Base-by-base conservation (phyloP, 805 yeast species). In the Wickerhamiella azyma region DNA sequence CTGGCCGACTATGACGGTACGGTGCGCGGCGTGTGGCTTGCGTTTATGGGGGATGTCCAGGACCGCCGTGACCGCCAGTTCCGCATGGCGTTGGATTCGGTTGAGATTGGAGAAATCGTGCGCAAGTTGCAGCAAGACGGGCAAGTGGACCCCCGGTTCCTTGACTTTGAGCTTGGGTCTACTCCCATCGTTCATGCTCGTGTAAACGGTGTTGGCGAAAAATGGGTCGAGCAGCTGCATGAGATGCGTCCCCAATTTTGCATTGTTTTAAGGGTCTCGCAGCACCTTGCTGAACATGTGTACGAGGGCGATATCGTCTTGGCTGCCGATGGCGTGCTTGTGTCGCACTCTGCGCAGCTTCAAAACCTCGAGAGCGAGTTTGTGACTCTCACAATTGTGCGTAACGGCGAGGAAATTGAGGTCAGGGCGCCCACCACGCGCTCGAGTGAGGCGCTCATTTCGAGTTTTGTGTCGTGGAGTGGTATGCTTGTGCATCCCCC, bases 401-500 rank as follows among this genome's bases (percentile, higher is more conserved):
- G 96, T 62, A 77, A 76, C 49, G 81, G 81, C 58, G 59, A 77
- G 55, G 77, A 79, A 48, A 48, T 79, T 46, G 76, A 74, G 41
- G 53, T 86, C 18, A 62, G 59, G 16, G 85, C 83, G 9, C 78
- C 81, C 9, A 77, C 94, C 3, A 72, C 76, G 2, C 72, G 74
- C 17, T 71, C 86, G 3, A 66, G 69, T 26, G 69, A 71, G 35
- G 64, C 76, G 39, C 67, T 71, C 47, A 85, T 94, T 1, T 72
- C 74, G 33, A 78, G 79, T 46, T 66, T 85, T 35, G 79, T 83
- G 8, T 69, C 74, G 41, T 88, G 94, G 92, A 76, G 86, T 44
- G 96, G 96, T 18, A 79, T 86, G 35, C 65, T 81, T 5, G 62
- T 88, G 29, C 96, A 88, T 59, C 72, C 76, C 33, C 95, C 96